A percentile compares a stretch with the other conserved stretches of the same genome.
Conservation (phyloP, 768 basidiomycete genomes). For the Polyporus arcularius region DNA sequence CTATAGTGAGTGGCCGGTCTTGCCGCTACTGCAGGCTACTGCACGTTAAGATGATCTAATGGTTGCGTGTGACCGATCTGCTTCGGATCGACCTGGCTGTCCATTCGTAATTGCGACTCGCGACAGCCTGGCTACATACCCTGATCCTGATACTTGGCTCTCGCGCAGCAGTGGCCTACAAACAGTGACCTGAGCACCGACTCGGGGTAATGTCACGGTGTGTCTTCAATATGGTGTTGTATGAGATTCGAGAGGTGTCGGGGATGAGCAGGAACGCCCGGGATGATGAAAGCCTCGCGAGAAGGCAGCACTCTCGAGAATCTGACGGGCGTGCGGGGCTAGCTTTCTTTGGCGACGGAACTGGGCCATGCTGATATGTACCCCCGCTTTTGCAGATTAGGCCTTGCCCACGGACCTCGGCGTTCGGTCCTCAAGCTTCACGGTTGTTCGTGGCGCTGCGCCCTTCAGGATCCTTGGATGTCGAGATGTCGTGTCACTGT, state of each 20-base stretch:
- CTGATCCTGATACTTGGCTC: background rate
- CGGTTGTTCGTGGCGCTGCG: too few species aligned
- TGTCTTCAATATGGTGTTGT: too few species aligned
- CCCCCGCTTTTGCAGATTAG: slow-evolving; percentile 2
- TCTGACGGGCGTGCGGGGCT: background rate
- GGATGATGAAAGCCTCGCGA: too few species aligned
- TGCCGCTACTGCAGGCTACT: background rate
- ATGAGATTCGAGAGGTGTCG: too few species aligned
- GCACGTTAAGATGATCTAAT: slow-evolving; percentile 4
- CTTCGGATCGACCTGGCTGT: background rate
- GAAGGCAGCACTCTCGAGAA: too few species aligned
- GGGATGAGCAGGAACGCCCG: too few species aligned
- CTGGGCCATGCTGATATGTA: background rate
- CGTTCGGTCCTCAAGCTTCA: too few species aligned
- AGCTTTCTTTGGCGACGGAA: slow-evolving; percentile 8
- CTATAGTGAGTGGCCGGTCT: too few species aligned
- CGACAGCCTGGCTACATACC: background rate
- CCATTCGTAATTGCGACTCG: too few species aligned
- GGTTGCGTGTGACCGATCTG: slow-evolving; percentile 8
- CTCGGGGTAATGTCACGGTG: too few species aligned
- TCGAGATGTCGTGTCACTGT: background rate
- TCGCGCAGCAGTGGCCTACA: background rate
- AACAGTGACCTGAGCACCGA: too few species aligned
- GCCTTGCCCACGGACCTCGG: background rate
- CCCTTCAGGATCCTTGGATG: too few species aligned